These are phyloP conservation scores for Butyriboletus loyo DNA, from an alignment of 768 basidiomycete species.

Conservation along the genomic window DNA sequence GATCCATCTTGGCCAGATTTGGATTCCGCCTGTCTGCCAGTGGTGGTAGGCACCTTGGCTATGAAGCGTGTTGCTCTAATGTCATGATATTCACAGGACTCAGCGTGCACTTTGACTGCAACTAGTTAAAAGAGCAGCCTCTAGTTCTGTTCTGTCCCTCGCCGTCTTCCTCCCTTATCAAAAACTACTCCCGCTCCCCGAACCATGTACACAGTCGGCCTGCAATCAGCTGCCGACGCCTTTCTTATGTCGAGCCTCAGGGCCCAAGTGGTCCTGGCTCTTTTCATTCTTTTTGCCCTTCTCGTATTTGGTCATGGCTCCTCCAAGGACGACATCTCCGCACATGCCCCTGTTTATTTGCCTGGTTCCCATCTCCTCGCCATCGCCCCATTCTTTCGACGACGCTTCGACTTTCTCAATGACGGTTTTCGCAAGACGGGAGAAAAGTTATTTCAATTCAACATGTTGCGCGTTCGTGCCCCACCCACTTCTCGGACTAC, in stretches of 20 bases:
- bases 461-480: slow-evolving; percentile 57
- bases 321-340: slow-evolving; percentile 44
- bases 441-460: slow-evolving; percentile 65
- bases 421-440: slow-evolving; percentile 69
- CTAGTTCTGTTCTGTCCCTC: slow-evolving; percentile 22
- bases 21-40: slow-evolving; percentile 11
- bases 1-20: slow-evolving; percentile 13
- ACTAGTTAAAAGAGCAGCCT: slow-evolving; percentile 23
- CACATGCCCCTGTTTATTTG: slow-evolving; percentile 48
- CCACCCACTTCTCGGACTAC: slow-evolving; percentile 5
- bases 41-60: slow-evolving; percentile 20
- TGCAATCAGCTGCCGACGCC: slow-evolving; percentile 37
- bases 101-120: slow-evolving; percentile 21
- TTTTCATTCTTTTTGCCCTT: slow-evolving; percentile 38
- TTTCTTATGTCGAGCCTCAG: slow-evolving; percentile 35
- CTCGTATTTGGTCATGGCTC: slow-evolving; percentile 34
- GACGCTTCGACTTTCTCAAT: slow-evolving; percentile 69
- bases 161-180: slow-evolving; percentile 25
- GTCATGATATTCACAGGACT: slow-evolving; percentile 21
- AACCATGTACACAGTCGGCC: slow-evolving; percentile 42
- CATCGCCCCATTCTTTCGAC: slow-evolving; percentile 65
- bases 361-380: slow-evolving; percentile 58
- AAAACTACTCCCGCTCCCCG: slow-evolving; percentile 22
- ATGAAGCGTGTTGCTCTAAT: slow-evolving; percentile 25
- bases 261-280: slow-evolving; percentile 32